Evolutionary conservation across 2,329 filamentous ascomycete genomes (phyloP).

Genomic region (Rutstroemia sp.): DNA sequence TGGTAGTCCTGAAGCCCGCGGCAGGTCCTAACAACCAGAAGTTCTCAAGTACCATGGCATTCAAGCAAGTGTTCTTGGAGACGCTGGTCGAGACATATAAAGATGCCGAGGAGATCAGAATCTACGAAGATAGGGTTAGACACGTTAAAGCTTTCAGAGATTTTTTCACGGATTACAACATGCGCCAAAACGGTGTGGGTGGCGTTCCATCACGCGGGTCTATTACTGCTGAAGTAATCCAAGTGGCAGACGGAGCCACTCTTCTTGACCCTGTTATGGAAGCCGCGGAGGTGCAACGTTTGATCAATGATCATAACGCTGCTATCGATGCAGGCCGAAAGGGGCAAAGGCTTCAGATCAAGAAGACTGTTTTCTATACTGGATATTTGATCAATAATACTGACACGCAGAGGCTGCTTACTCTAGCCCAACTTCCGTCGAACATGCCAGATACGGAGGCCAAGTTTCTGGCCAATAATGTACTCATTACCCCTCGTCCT

Average conservation of each 20-base stretch:
- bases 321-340: slow-evolving; percentile 38
- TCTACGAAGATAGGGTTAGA: slow-evolving; percentile 60
- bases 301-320: slow-evolving; percentile 82
- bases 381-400: slow-evolving; percentile 74
- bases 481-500: slow-evolving; percentile 78
- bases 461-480: slow-evolving; percentile 79
- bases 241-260: slow-evolving; percentile 70
- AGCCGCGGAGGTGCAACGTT: slow-evolving; percentile 75
- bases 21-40: slow-evolving; percentile 72
- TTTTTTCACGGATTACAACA: slow-evolving; percentile 76
- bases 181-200: slow-evolving; percentile 39
- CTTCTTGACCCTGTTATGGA: slow-evolving; percentile 72
- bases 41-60: slow-evolving; percentile 78
- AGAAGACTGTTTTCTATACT: slow-evolving; percentile 85
- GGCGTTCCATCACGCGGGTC: slow-evolving; percentile 51
- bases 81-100: slow-evolving; percentile 81
- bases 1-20: slow-evolving; percentile 79
- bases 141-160: slow-evolving; percentile 77
- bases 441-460: slow-evolving; percentile 62
- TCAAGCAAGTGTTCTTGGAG: slow-evolving; percentile 81
- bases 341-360: slow-evolving; percentile 56
- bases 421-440: slow-evolving; percentile 57
- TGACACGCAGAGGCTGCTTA: slow-evolving; percentile 65
- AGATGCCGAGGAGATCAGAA: slow-evolving; percentile 71
- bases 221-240: slow-evolving; percentile 73